Conservation (phyloP, 306 rosid genomes). For the Macrotyloma uniflorum region DNA sequence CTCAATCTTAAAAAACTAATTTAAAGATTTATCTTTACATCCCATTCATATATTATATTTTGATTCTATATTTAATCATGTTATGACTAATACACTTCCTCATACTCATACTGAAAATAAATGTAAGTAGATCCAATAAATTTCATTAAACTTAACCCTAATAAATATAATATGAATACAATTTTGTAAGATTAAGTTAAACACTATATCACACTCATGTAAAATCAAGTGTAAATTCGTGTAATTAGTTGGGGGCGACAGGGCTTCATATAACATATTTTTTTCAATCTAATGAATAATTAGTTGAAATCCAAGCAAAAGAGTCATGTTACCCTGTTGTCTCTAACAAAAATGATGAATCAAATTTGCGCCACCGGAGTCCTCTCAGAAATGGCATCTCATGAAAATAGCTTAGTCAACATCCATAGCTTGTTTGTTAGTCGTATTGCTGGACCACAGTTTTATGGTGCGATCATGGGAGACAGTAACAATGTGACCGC, state of each 20-base stretch:
- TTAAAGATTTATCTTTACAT: too few relatives aligned
- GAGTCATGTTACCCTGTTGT: conserved; percentile 20
- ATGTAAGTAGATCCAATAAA: too few relatives aligned
- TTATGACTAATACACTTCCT: background rate
- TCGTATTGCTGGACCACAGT: conserved; percentile 70
- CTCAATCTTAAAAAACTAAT: too few relatives aligned
- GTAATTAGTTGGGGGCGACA: background rate
- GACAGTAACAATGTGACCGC: conserved; percentile 71
- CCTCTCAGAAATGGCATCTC: conserved; percentile 27
- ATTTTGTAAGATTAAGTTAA: too few relatives aligned
- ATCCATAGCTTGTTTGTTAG: conserved; percentile 63
- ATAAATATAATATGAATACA: too few relatives aligned
- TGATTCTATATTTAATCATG: too few relatives aligned
- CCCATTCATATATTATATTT: too few relatives aligned
- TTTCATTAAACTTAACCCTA: too few relatives aligned
- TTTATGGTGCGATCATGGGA: conserved; percentile 85
- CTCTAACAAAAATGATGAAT: conserved; percentile 21
- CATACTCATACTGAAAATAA: too few relatives aligned
- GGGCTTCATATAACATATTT: conserved; percentile 1
- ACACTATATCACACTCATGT: too few relatives aligned
- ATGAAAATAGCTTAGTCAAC: conserved; percentile 49
- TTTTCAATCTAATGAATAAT: background rate
- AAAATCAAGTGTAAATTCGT: too few relatives aligned
- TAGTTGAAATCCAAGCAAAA: conserved; percentile 13
- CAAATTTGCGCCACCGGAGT: background rate